Conservation (phyloP, 2,329 filamentous ascomycete species). For the Penicillium brevicompactum region DNA sequence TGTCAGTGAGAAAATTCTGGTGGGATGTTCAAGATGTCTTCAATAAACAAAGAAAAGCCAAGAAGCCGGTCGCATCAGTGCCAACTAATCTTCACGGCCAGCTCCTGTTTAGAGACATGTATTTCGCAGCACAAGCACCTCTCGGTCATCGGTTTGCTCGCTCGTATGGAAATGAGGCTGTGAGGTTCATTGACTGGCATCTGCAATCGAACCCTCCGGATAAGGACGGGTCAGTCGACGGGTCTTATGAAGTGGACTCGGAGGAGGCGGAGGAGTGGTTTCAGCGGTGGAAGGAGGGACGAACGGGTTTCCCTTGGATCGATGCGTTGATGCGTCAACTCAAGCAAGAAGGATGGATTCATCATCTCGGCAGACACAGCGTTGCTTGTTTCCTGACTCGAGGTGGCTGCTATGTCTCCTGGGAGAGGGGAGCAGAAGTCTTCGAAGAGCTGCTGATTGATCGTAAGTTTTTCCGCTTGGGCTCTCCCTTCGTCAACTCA, state of each 20-base stretch:
- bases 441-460: conserved; percentile 77
- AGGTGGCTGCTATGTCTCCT: conserved; percentile 75
- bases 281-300: conserved; percentile 67
- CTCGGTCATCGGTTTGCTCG: conserved; percentile 67
- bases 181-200: conserved; percentile 79
- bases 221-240: conserved; percentile 55
- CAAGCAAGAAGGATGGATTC: conserved; percentile 72
- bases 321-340: conserved; percentile 79
- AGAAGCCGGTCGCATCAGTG: conserved; percentile 57
- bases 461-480: conserved; percentile 34
- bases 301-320: conserved; percentile 78
- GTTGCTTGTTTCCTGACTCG: conserved; percentile 80
- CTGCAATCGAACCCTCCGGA: conserved; percentile 60
- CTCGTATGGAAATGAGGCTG: conserved; percentile 65
- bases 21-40: conserved; percentile 69
- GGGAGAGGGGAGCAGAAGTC: conserved; percentile 77
- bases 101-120: conserved; percentile 79
- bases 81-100: conserved; percentile 74
- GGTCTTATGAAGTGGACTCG: conserved; percentile 65
- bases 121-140: conserved; percentile 73
- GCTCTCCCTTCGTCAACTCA: neutral
- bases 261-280: conserved; percentile 66
- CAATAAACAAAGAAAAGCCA: conserved; percentile 56
- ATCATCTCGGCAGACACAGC: conserved; percentile 75
- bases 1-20: conserved; percentile 72